Conservation (phyloP, 2,329 filamentous ascomycete species). For the Amesomyces nigricolor region DNA sequence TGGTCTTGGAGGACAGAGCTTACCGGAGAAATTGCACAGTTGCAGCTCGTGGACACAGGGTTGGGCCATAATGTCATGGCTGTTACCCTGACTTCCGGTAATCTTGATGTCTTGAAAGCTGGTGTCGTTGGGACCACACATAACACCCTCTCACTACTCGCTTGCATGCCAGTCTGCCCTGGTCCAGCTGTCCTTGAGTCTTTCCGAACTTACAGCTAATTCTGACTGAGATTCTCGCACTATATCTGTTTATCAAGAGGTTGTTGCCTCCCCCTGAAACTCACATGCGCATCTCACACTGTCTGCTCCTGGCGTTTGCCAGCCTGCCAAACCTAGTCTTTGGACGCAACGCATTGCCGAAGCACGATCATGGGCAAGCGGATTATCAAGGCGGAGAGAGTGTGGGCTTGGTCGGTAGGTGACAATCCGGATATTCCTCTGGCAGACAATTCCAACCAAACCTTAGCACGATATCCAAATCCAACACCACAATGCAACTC, state of each 20-base stretch:
- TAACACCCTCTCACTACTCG: background rate
- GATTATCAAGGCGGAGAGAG: background rate
- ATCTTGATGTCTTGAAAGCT: background rate
- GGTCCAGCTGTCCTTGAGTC: background rate
- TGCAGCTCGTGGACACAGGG: background rate
- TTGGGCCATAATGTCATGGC: background rate
- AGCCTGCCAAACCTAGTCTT: conserved; percentile 12
- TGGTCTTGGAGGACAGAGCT: background rate
- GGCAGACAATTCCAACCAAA: background rate
- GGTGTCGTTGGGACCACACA: background rate
- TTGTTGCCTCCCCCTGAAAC: background rate
- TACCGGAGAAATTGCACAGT: background rate
- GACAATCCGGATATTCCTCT: background rate
- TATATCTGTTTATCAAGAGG: background rate
- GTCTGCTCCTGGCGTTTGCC: conserved; percentile 19
- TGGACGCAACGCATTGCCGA: conserved; percentile 19
- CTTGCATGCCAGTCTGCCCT: background rate
- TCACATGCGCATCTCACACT: conserved; percentile 15
- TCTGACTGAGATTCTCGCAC: background rate
- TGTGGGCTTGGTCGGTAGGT: background rate
- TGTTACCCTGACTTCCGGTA: conserved; percentile 3
- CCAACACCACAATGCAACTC: conserved; percentile 13
- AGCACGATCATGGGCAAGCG: background rate
- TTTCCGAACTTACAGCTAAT: background rate
- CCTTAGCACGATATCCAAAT: background rate